phyloP scores from a whole-genome alignment of 192 early-diverging fungal genomes.

The Rhizophagus clarus region DNA sequence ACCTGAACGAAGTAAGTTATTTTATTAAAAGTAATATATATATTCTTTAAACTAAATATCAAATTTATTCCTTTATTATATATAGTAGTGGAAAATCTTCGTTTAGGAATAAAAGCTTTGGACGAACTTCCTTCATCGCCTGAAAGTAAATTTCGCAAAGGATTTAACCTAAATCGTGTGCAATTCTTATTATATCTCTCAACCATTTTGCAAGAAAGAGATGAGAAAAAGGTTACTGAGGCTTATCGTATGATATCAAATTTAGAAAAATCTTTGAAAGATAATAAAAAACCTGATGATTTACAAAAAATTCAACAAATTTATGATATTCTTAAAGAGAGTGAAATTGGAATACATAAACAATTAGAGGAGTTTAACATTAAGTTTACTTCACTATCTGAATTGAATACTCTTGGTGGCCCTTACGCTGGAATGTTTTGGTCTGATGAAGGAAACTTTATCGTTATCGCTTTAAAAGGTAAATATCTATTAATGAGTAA shows the following conservation, averaged over 20 bases:
- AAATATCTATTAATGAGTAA: no score
- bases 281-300: neutral
- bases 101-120: neutral
- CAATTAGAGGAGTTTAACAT: conserved; percentile 36
- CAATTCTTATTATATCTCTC: conserved; percentile 47
- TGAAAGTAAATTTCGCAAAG: neutral
- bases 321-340: conserved; percentile 31
- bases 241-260: conserved; percentile 36
- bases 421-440: conserved; percentile 55
- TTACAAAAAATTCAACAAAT: conserved; percentile 28
- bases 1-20: neutral
- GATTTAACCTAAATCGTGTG: conserved; percentile 47
- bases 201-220: conserved; percentile 50
- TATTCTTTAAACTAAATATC: no score
- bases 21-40: no score
- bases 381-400: conserved; percentile 47
- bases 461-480: conserved; percentile 47
- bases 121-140: neutral
- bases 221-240: conserved; percentile 45
- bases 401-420: conserved; percentile 51
- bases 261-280: conserved; percentile 5
- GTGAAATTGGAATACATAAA: conserved; percentile 38
- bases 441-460: conserved; percentile 41
- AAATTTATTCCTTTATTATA: no score
- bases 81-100: no score